Evolutionary conservation across 2,329 filamentous ascomycete genomes (phyloP), one percentile per base, ranked within the genome.

Genomic region (Apiospora pterosperma): DNA sequence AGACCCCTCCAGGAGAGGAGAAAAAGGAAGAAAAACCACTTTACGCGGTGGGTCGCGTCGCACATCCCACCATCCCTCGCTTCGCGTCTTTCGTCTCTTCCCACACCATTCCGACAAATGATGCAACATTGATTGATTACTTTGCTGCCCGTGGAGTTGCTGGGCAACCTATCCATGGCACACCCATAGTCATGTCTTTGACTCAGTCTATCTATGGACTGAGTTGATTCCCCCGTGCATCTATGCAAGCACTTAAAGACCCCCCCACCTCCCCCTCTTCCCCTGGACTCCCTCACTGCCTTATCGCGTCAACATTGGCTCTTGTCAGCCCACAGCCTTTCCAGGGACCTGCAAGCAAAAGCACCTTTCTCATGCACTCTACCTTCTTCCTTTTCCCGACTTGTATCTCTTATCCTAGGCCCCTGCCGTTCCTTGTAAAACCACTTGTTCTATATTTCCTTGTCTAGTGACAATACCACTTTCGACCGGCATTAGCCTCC

Each of bases 21-120:
- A 34, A 55, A 55, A 34, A 42, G 7, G 41, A 64, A 60, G 14
- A 39, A 60, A 69, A 76, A 76, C 74, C 76, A 77, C 76, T 77
- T 76, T 77, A 78, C 76, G 75, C 76, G 76, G 73, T 74, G 66
- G 70, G 67, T 68, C 75, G 74, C 72, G 74, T 73, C 69, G 36
- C 48, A 69, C 73, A 72, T 72, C 69, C 70, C 71, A 73, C 74
- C 71, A 72, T 73, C 60, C 60, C 60, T 23, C 36, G 38, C 60
- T 69, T 72, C 67, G 68, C 63, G 59, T 61, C 58, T 63, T 67
- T 69, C 69, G 70, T 69, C 67, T 73, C 68, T 66, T 59, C 61
- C 58, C 63, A 62, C 64, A 38, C 66, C 42, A 67, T 62, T 64
- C 64, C 69, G 67, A 69, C 67, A 67, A 66, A 62, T 66, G 64